Evolutionary conservation across 2,329 filamentous ascomycete species (phyloP).

Genomic region (Fusarium sp.): DNA sequence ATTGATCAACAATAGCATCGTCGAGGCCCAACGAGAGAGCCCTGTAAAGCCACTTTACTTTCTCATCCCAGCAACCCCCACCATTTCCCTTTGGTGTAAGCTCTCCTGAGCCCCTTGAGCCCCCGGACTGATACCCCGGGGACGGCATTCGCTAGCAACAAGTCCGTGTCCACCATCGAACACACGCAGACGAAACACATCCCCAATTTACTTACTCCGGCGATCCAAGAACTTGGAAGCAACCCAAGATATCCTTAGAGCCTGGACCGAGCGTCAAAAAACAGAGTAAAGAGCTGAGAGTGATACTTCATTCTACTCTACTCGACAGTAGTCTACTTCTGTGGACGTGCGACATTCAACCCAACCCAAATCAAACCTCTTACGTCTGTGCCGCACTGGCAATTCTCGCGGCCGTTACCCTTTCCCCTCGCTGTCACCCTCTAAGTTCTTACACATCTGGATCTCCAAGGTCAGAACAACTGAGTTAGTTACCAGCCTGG

Average conservation of each 20-base stretch:
- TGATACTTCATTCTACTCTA: neutral
- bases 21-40: constrained; percentile 20
- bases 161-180: constrained; percentile 39
- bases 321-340: neutral
- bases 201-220: constrained; percentile 37
- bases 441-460: constrained; percentile 33
- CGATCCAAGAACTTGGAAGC: constrained; percentile 41
- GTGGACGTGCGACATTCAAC: neutral
- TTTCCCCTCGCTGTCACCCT: constrained; percentile 34
- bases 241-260: constrained; percentile 30
- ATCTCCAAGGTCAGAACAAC: constrained; percentile 11
- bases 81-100: constrained; percentile 44
- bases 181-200: constrained; percentile 29
- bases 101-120: constrained; percentile 41
- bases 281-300: neutral
- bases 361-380: constrained; percentile 1
- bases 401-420: constrained; percentile 24
- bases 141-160: constrained; percentile 31
- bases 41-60: constrained; percentile 24
- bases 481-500: neutral
- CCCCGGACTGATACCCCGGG: constrained; percentile 40
- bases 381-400: constrained; percentile 26
- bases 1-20: constrained; percentile 24
- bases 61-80: constrained; percentile 17
- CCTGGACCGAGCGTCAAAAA: constrained; percentile 20